phyloP scores from a whole-genome alignment of 805 yeast species.

The Lipomyces mesembrius region DNA sequence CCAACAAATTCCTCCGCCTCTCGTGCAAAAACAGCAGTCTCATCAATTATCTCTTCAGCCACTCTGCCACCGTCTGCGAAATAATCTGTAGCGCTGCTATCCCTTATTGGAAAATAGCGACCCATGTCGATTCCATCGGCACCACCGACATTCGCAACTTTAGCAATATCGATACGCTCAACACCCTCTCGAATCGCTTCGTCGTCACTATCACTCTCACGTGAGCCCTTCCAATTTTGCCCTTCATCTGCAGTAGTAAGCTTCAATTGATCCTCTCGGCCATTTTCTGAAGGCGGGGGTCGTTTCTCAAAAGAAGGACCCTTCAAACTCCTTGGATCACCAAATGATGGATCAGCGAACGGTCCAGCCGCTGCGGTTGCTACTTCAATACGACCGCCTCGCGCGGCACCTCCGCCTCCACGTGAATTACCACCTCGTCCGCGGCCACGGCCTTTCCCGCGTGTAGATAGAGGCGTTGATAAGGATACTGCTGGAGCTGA shows the following conservation, averaged over 20 bases:
- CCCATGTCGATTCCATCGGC: constrained; percentile 14
- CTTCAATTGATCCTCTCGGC: constrained; percentile 52
- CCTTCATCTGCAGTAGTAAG: background rate
- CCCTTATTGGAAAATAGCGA: constrained; percentile 34
- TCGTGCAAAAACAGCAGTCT: constrained; percentile 15
- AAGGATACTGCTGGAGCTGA: constrained; percentile 8
- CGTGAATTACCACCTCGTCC: constrained; percentile 8
- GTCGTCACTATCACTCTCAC: constrained; percentile 24
- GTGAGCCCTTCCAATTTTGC: background rate
- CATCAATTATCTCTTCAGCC: constrained; percentile 23
- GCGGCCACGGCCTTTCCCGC: constrained; percentile 26
- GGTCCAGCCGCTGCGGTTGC: constrained; percentile 31
- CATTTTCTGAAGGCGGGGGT: background rate
- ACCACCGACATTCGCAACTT: constrained; percentile 16
- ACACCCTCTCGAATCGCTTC: constrained; percentile 31
- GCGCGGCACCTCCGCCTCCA: constrained; percentile 18
- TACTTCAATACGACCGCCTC: constrained; percentile 17
- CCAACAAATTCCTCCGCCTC: constrained; percentile 17
- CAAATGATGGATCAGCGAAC: constrained; percentile 35
- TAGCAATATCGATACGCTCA: constrained; percentile 30
- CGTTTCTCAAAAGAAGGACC: constrained; percentile 8
- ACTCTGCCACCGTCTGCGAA: constrained; percentile 8
- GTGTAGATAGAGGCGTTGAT: constrained; percentile 9
- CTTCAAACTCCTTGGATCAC: constrained; percentile 15
- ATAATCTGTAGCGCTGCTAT: background rate